phyloP scores from a whole-genome alignment of 2,329 filamentous ascomycete genomes.

The Coniosporium tulheliwenetii region DNA sequence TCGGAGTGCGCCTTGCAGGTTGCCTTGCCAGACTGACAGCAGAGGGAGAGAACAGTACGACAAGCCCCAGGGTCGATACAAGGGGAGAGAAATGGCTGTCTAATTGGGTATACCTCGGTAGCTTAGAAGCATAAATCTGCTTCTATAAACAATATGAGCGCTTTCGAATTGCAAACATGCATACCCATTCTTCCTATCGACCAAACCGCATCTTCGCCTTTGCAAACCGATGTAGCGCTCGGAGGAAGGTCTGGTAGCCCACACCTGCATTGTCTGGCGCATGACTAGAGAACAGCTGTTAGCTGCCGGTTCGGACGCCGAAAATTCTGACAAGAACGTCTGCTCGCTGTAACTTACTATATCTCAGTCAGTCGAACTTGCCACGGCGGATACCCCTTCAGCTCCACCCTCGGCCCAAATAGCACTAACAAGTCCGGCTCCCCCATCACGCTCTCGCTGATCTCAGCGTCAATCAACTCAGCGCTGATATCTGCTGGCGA shows the following conservation, averaged over 20 bases:
- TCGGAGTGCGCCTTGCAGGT: too few relatives aligned
- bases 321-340: too few relatives aligned
- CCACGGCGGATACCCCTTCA: constrained; percentile 93
- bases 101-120: too few relatives aligned
- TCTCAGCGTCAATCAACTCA: constrained; percentile 79
- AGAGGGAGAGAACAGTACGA: too few relatives aligned
- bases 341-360: constrained; percentile 37
- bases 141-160: too few relatives aligned
- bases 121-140: too few relatives aligned
- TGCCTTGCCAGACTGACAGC: too few relatives aligned
- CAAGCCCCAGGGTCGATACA: too few relatives aligned
- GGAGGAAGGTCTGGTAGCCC: constrained; percentile 85
- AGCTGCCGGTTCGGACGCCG: neutral
- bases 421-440: constrained; percentile 84
- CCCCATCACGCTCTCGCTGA: constrained; percentile 60
- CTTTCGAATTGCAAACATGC: too few relatives aligned
- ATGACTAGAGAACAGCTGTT: constrained; percentile 9
- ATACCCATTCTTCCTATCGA: constrained; percentile 19
- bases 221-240: constrained; percentile 69
- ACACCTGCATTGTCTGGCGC: constrained; percentile 64
- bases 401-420: constrained; percentile 68
- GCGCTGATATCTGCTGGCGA: constrained; percentile 65
- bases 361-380: constrained; percentile 92
- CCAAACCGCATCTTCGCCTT: constrained; percentile 82
- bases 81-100: too few relatives aligned